These are phyloP conservation scores for Piloderma croceum DNA, from an alignment of 768 basidiomycete genomes.

Conservation along the genomic window DNA sequence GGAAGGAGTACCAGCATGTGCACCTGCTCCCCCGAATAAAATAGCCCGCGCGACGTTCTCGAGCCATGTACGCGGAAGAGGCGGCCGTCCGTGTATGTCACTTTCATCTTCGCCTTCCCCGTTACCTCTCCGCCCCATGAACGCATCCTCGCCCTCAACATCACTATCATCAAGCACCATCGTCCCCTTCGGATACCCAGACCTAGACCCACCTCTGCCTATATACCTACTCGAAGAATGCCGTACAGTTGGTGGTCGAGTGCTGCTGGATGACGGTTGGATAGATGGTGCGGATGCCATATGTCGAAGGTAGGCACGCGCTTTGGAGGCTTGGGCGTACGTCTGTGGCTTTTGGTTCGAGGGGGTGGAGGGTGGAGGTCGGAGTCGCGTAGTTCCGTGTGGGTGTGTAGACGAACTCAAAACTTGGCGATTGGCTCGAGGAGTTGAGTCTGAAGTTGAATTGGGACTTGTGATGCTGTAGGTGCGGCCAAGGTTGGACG, in stretches of 20 bases:
- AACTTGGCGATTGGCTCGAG: neutral
- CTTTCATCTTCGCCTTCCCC: constrained; percentile 28
- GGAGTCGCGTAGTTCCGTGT: neutral
- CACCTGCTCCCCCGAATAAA: constrained; percentile 45
- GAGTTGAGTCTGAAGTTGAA: neutral
- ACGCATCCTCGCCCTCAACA: too few species aligned
- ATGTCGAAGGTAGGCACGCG: constrained; percentile 59
- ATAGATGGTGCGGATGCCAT: constrained; percentile 60
- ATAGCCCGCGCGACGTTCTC: constrained; percentile 65
- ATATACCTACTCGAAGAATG: constrained; percentile 6
- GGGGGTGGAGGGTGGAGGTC: neutral
- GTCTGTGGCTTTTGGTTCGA: neutral
- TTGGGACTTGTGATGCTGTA: neutral
- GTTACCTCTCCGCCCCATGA: constrained; percentile 18
- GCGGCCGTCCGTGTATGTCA: too few species aligned
- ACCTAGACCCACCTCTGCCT: neutral
- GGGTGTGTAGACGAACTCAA: neutral
- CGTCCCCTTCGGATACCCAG: constrained; percentile 5
- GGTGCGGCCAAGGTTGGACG: neutral
- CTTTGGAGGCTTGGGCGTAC: constrained; percentile 12
- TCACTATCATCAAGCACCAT: neutral
- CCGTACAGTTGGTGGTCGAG: too few species aligned
- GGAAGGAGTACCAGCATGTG: constrained; percentile 40
- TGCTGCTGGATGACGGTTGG: constrained; percentile 19
- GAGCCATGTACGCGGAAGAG: constrained; percentile 65